Percentiles rank a stretch among this genome's conserved stretches.
Evolutionary conservation across 306 rosid species (phyloP).

Genomic region (Psophocarpus tetragonolobus): DNA sequence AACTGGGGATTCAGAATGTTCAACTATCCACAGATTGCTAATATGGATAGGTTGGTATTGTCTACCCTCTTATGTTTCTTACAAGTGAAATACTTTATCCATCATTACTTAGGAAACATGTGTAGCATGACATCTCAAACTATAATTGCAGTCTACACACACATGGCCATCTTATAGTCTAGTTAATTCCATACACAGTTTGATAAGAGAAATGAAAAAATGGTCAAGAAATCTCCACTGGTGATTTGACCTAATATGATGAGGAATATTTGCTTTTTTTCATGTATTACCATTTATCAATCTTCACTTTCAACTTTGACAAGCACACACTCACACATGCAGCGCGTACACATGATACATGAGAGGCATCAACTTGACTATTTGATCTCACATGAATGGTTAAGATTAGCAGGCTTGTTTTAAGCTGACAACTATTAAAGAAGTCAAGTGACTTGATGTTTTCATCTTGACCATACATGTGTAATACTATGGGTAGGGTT

Average conservation of each 20-base stretch:
- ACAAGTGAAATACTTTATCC: conserved; percentile 10
- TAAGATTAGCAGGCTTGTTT: neutral
- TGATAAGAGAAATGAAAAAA: neutral
- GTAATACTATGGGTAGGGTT: neutral
- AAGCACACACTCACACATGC: neutral
- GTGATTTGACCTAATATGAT: conserved; percentile 3
- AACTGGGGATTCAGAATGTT: conserved; percentile 33
- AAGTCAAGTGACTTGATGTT: neutral
- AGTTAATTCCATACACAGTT: neutral
- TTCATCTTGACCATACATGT: neutral
- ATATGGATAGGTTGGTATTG: conserved; percentile 45
- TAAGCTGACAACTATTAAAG: neutral
- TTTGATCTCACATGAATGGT: neutral
- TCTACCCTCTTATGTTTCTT: neutral
- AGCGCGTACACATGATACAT: neutral
- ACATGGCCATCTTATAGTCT: neutral
- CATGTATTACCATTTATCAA: neutral
- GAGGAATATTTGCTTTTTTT: conserved; percentile 1
- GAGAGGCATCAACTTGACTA: neutral
- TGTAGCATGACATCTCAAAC: conserved; percentile 11
- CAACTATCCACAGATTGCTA: conserved; percentile 37
- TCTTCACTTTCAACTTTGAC: neutral
- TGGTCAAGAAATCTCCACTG: neutral
- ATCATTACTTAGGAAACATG: neutral
- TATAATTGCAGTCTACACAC: neutral